Evolutionary conservation across 1,284 basidiomycete species (phyloP).

Genomic region (Heterobasidion parviporum): DNA sequence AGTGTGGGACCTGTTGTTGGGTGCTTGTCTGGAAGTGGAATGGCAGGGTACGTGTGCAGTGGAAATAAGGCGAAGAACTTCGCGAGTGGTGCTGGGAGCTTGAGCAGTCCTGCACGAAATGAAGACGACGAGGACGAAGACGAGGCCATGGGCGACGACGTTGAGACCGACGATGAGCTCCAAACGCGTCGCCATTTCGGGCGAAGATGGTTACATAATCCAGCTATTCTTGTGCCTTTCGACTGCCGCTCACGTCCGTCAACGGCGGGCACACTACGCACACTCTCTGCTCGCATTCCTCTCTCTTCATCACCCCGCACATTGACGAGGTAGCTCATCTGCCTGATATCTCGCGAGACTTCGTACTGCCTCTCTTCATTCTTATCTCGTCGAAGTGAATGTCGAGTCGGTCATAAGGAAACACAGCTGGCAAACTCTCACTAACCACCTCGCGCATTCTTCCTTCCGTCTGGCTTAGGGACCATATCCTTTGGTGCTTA

Average conservation of each 20-base stretch:
- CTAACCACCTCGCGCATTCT: background rate
- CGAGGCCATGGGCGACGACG: background rate
- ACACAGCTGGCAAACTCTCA: background rate
- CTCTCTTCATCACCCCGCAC: too few relatives aligned
- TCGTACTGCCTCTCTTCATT: too few relatives aligned
- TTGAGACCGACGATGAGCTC: background rate
- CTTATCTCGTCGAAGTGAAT: background rate
- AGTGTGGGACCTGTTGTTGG: constrained; percentile 38
- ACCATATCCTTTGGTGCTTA: background rate
- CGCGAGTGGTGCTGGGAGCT: constrained; percentile 7
- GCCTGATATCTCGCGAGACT: too few relatives aligned
- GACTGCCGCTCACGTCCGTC: too few relatives aligned
- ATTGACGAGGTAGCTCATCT: too few relatives aligned
- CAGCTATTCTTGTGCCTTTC: too few relatives aligned
- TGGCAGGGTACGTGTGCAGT: constrained; percentile 36
- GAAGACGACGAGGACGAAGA: constrained; percentile 14
- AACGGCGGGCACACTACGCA: too few relatives aligned
- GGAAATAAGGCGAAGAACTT: constrained; percentile 30
- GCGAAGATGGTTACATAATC: too few relatives aligned
- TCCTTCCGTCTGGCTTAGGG: background rate
- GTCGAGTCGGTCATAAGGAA: background rate
- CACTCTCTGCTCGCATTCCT: too few relatives aligned
- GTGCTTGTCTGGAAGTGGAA: constrained; percentile 19
- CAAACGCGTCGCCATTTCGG: background rate
- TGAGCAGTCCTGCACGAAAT: background rate